Conservation (phyloP, 2,329 filamentous ascomycete genomes). For the Aureobasidium subglaciale region DNA sequence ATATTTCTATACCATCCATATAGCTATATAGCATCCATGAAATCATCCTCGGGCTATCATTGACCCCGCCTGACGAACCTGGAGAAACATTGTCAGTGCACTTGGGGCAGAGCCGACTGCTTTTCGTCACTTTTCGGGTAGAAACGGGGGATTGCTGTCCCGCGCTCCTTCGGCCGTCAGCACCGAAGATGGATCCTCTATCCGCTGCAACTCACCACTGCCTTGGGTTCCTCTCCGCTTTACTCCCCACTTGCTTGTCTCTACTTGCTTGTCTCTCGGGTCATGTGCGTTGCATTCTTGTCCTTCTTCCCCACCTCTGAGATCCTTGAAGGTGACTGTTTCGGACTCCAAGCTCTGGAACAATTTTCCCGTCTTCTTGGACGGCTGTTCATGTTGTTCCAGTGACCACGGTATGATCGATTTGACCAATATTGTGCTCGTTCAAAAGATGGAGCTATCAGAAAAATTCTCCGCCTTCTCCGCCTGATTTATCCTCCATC, state of each 20-base stretch:
- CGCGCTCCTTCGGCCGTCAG: not conserved
- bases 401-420: too few species aligned
- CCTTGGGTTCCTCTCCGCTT: not conserved
- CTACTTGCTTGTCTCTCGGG: not conserved
- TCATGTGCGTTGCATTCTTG: conserved; percentile 46
- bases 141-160: not conserved
- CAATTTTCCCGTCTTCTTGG: too few species aligned
- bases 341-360: conserved; percentile 63
- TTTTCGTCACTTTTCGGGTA: not conserved
- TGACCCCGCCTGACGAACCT: conserved; percentile 1
- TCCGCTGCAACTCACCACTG: not conserved
- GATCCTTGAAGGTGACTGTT: conserved; percentile 65
- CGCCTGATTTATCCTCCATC: not conserved
- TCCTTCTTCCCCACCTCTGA: conserved; percentile 74
- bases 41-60: conserved; percentile 12
- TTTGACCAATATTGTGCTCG: not conserved
- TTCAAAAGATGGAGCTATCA: too few species aligned
- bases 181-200: not conserved
- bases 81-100: conserved; percentile 6
- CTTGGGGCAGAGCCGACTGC: not conserved
- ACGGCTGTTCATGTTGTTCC: too few species aligned
- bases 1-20: conserved; percentile 4
- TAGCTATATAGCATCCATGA: conserved; percentile 5
- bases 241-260: not conserved
- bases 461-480: too few species aligned